Percentiles rank a stretch among this genome's conserved stretches.
Evolutionary conservation across 768 basidiomycete species (phyloP).

Genomic region (Suillus cothurnatus): DNA sequence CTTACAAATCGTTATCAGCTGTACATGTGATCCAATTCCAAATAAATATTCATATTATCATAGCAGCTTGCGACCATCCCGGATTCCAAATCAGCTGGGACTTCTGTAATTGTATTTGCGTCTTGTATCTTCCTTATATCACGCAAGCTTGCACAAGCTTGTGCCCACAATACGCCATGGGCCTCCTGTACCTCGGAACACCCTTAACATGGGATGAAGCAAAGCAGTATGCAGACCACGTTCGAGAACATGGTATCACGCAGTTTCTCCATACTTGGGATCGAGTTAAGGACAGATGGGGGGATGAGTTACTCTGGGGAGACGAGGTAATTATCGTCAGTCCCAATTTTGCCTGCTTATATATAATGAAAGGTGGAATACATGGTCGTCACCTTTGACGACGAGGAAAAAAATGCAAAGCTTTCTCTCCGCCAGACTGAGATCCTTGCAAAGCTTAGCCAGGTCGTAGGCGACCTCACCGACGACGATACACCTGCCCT

Average conservation of each 20-base stretch:
- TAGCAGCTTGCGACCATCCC: constrained; percentile 4
- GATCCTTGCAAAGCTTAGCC: constrained; percentile 78
- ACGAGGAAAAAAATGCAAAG: constrained; percentile 75
- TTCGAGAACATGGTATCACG: constrained; percentile 88
- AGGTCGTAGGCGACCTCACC: constrained; percentile 67
- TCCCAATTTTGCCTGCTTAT: neutral
- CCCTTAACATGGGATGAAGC: constrained; percentile 92
- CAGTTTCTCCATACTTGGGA: constrained; percentile 96
- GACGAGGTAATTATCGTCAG: constrained; percentile 73
- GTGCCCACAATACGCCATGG: constrained; percentile 56
- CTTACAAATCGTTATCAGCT: constrained; percentile 12
- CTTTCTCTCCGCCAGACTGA: constrained; percentile 95
- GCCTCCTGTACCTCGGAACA: constrained; percentile 89
- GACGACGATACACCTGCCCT: constrained; percentile 51
- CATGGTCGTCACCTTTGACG: constrained; percentile 88
- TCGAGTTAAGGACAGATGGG: constrained; percentile 84
- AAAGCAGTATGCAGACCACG: constrained; percentile 85
- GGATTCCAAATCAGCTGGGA: neutral
- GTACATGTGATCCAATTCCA: neutral
- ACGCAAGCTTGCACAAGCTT: constrained; percentile 5
- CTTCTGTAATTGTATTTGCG: constrained; percentile 6
- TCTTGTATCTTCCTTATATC: neutral
- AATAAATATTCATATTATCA: too few species aligned
- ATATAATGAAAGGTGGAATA: constrained; percentile 77
- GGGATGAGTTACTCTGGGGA: constrained; percentile 95